A percentile compares a stretch with the other conserved stretches of the same genome.
Evolutionary conservation across 306 rosid genomes (phyloP).

Genomic region (Amphicarpaea edgeworthii): DNA sequence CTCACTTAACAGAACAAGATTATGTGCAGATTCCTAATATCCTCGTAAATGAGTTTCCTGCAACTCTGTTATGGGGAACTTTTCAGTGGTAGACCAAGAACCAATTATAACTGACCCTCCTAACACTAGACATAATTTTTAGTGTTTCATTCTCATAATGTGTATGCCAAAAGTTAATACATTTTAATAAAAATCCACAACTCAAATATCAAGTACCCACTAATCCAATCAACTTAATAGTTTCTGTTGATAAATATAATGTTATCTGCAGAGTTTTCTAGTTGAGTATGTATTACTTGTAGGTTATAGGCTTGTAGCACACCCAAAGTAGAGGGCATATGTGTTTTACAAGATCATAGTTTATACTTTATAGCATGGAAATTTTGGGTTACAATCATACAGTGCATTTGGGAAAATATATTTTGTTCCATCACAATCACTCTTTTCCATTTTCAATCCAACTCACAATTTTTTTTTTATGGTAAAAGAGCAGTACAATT

Average conservation of each 20-base stretch:
- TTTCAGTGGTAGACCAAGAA: slow-evolving; percentile 26
- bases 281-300: not conserved
- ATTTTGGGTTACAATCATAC: not conserved
- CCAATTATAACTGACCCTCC: not conserved
- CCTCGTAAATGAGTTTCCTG: slow-evolving; percentile 13
- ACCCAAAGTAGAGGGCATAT: slow-evolving; percentile 5
- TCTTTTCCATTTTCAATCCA: slow-evolving; percentile 22
- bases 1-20: slow-evolving; percentile 31
- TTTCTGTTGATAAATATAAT: slow-evolving; percentile 11
- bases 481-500: not conserved
- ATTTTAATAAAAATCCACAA: slow-evolving; percentile 10
- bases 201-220: slow-evolving; percentile 25
- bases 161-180: not conserved
- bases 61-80: not conserved
- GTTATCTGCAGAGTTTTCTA: not conserved
- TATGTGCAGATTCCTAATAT: slow-evolving; percentile 11
- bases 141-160: slow-evolving; percentile 2
- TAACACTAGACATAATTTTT: slow-evolving; percentile 7
- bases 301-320: not conserved
- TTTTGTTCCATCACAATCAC: slow-evolving; percentile 18
- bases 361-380: not conserved
- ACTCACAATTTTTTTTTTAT: not conserved
- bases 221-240: slow-evolving; percentile 18
- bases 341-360: slow-evolving; percentile 7
- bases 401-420: slow-evolving; percentile 10